Evolutionary conservation across 2,329 filamentous ascomycete genomes (phyloP).

Genomic region (Cordyceps fumosorosea): DNA sequence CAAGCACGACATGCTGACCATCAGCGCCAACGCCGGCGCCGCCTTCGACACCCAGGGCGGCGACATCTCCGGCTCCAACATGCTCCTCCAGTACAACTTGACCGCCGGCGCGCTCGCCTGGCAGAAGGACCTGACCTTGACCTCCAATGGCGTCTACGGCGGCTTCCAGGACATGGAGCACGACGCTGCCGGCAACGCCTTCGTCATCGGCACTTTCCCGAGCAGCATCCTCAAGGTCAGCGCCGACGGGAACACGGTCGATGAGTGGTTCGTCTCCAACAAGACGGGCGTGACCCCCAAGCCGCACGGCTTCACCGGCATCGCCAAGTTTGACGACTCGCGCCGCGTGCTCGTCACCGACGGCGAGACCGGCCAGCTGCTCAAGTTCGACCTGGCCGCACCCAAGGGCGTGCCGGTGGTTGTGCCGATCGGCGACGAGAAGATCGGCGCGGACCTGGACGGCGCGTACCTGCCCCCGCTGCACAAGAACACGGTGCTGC

Average conservation of each 20-base stretch:
- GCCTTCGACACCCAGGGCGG: conserved; percentile 29
- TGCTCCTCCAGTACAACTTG: conserved; percentile 30
- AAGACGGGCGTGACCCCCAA: conserved; percentile 18
- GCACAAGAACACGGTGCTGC: conserved; percentile 28
- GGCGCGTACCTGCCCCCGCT: conserved; percentile 27
- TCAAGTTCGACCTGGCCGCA: conserved; percentile 26
- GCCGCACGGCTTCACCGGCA: conserved; percentile 7
- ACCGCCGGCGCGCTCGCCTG: conserved; percentile 21
- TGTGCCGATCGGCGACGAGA: neutral
- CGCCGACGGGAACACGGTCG: conserved; percentile 21
- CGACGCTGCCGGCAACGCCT: conserved; percentile 29
- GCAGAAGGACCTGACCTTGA: conserved; percentile 26
- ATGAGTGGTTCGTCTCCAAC: conserved; percentile 25
- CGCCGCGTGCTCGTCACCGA: conserved; percentile 27
- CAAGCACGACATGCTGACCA: conserved; percentile 24
- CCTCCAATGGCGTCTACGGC: conserved; percentile 25
- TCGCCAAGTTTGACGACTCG: neutral
- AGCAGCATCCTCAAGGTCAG: conserved; percentile 29
- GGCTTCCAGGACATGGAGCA: conserved; percentile 35
- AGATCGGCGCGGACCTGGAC: conserved; percentile 16
- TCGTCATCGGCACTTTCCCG: conserved; percentile 31
- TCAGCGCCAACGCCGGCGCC: conserved; percentile 29
- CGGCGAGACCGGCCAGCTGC: conserved; percentile 25
- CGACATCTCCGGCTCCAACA: conserved; percentile 30
- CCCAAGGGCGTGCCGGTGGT: neutral